Evolutionary conservation across 2,329 filamentous ascomycete genomes (phyloP).

Genomic region (Taxawa tesnikishii): DNA sequence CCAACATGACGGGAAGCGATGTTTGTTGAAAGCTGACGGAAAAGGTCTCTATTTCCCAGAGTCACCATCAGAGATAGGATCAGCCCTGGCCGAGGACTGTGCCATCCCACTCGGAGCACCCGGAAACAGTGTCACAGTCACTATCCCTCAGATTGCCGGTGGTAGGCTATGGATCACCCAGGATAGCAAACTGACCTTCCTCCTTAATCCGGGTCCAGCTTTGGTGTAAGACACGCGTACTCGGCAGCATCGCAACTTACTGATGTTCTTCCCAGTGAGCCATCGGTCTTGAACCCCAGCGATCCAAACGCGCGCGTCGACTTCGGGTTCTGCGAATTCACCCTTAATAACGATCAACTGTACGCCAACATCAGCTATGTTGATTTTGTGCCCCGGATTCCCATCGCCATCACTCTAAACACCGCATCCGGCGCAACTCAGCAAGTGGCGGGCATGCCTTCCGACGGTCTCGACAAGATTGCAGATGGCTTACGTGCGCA

Average conservation of each 20-base stretch:
- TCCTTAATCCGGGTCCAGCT: slow-evolving; percentile 23
- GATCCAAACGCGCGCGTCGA: slow-evolving; percentile 33
- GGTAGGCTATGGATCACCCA: slow-evolving; percentile 24
- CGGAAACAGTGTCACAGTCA: slow-evolving; percentile 19
- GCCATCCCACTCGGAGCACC: slow-evolving; percentile 21
- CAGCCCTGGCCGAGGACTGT: slow-evolving; percentile 21
- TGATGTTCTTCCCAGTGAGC: too few relatives aligned
- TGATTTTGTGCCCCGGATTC: slow-evolving; percentile 26
- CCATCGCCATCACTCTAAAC: slow-evolving; percentile 25
- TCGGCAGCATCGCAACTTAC: too few relatives aligned
- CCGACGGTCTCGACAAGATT: slow-evolving; percentile 45
- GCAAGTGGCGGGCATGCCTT: slow-evolving; percentile 46
- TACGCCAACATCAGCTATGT: slow-evolving; percentile 34
- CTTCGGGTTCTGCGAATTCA: slow-evolving; percentile 37
- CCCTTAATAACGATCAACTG: slow-evolving; percentile 32
- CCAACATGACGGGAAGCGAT: slow-evolving; percentile 18
- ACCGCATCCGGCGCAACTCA: slow-evolving; percentile 26
- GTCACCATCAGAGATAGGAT: slow-evolving; percentile 17
- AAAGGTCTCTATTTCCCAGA: slow-evolving; percentile 21
- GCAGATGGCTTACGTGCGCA: slow-evolving; percentile 45
- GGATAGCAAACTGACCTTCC: slow-evolving; percentile 21
- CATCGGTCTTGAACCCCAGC: slow-evolving; percentile 21
- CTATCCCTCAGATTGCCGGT: slow-evolving; percentile 25
- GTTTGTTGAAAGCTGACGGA: slow-evolving; percentile 21
- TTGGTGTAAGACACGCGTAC: too few relatives aligned